Base-by-base conservation (phyloP, 345 rosid species). In the Heritiera fomes region DNA sequence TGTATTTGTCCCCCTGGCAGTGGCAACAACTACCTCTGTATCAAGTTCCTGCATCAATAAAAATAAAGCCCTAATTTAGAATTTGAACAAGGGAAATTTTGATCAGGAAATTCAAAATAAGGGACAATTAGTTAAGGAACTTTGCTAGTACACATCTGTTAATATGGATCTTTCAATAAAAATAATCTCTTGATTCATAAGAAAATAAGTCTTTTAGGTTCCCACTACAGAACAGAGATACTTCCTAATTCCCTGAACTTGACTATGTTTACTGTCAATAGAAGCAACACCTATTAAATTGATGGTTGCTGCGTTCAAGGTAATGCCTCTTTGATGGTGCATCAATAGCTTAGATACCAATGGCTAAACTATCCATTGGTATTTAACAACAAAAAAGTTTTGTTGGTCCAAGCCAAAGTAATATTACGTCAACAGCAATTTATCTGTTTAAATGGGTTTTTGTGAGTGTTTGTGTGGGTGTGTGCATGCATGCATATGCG, bases 11-110 rank as follows among this genome's bases (percentile, higher is more conserved):
- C 88, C 91, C 77, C 95, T 90, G 28, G 98, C 97, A 52, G 98
- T 90, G 75, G 99, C 99, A 52, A 94, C 87, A 62, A 94, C 85
- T 74, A 96, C 63, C 86, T 96, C 97, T 32, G 97, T 88, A 81
- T 96, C 98, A 86, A 96, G 75, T 72, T 94, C 97, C 99, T 96
- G 88, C 84, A 85, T 56, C 15, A 55, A 56, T 73, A 47, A 34
- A 34, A 84, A 23, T 23, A 23, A 58, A 64, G 71, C 41, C 23
- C n/a, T 56, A 72, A 30, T 23, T 72, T 46, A 46, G 38, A 74
- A 66, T 59, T 71, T 41, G 73, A 58, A 63, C 73, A 66, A 32
- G 41, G 56, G 70, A 23, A 59, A 46, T 1, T 17, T 40, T 58
- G 65, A 56, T n/a, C 17, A 10, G 43, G 71, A 28, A 46, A 17